Base-by-base conservation (phyloP, 2,329 filamentous ascomycete species). In the Blastomyces percursus region DNA sequence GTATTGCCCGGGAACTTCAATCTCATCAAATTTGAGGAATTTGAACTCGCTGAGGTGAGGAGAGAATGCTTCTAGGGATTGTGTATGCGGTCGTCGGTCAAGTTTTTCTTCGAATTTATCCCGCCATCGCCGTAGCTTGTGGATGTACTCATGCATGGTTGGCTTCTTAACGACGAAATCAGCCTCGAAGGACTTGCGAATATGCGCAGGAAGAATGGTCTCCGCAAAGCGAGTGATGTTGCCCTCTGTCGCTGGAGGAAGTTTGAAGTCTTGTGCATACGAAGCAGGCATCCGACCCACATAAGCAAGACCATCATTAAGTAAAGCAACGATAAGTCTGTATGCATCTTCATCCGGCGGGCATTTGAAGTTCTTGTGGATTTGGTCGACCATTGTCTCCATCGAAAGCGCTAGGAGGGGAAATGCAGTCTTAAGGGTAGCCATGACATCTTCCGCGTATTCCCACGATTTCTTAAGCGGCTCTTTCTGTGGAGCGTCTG, bases 361-460 rank as follows among this genome's bases (percentile, higher is more conserved):
- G 70, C 94, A 97, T 78, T 99, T 99, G 84, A 99, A 99, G 76
- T 97, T 89, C 80, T 97, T 97, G 75, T 94, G 89, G 64, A 99
- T 96, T 76, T 97, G 93, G 72, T 99, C 94, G 38, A 97, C 92
- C 91, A 97, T 99, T 0, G 93, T 96, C 78, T 99, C 94, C 94
- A 99, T 97, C 0, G 93, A 96, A 52, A 97, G 80, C 11, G 95
- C 94, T 69, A 99, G 83, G 21, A 99, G 82, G 30, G 94, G 94
- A 80, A 97, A 99, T 0, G 93, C 92, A 7, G 94, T 97, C 81
- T 99, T 97, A 61, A 99, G 85, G 38, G 91, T 89, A 42, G 91
- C 89, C 82, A 96, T 91, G 64, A 99, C 91, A 73, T 97, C 92
- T 69, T 99, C 94, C 0, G 91, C 93, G 69, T 95, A 87, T 72